phyloP scores from a whole-genome alignment of 495 filamentous ascomycete species.

The Penicillium dipodomyicola region DNA sequence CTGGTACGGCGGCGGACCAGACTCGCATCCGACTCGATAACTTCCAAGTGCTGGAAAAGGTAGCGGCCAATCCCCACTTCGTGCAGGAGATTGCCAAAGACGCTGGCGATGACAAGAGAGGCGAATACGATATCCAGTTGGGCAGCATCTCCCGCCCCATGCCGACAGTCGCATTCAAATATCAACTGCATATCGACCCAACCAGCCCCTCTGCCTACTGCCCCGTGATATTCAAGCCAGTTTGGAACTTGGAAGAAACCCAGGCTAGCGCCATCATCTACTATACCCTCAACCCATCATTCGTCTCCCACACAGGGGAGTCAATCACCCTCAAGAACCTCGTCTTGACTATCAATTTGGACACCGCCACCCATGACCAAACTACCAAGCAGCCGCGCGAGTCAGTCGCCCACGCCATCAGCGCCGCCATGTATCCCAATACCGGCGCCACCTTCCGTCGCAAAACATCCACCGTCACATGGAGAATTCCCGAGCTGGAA shows the following conservation, averaged over 20 bases:
- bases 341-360: constrained; percentile 75
- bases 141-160: constrained; percentile 65
- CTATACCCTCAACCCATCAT: constrained; percentile 81
- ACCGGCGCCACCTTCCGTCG: constrained; percentile 68
- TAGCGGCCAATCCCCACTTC: constrained; percentile 91
- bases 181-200: constrained; percentile 80
- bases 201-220: constrained; percentile 60
- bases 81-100: constrained; percentile 57
- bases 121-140: constrained; percentile 76
- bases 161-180: constrained; percentile 83
- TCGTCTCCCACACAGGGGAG: constrained; percentile 38
- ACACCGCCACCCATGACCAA: constrained; percentile 48
- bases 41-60: constrained; percentile 85
- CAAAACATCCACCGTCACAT: constrained; percentile 83
- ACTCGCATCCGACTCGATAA: constrained; percentile 81
- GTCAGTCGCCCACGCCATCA: constrained; percentile 42
- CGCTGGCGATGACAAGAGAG: constrained; percentile 57
- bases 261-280: constrained; percentile 80
- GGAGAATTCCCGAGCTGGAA: constrained; percentile 82
- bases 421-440: constrained; percentile 48
- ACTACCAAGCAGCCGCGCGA: constrained; percentile 44
- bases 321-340: constrained; percentile 74
- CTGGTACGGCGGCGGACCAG: constrained; percentile 49
- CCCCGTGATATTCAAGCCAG: constrained; percentile 74
- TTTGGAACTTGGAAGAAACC: constrained; percentile 78